Evolutionary conservation across 176 grass and related monocot genomes (phyloP).

Genomic region (Aegilops sharonensis): DNA sequence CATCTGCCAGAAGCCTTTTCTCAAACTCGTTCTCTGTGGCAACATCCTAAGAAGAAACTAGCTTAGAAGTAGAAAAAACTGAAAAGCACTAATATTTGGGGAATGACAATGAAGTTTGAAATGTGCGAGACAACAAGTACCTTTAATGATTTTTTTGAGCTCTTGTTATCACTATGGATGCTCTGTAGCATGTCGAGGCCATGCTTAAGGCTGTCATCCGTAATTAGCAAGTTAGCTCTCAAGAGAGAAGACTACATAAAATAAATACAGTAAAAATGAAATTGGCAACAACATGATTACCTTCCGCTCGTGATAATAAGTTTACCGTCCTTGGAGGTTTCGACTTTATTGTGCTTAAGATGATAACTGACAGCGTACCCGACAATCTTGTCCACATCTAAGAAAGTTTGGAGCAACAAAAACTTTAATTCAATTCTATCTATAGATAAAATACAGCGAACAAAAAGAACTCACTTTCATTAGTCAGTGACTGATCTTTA

Average conservation of each 20-base stretch:
- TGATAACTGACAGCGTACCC: conserved; percentile 95
- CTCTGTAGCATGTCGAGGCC: conserved; percentile 88
- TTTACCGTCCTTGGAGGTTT: conserved; percentile 76
- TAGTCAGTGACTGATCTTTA: conserved; percentile 89
- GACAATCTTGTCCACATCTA: conserved; percentile 94
- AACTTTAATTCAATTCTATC: not conserved
- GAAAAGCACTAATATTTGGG: not conserved
- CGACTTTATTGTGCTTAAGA: conserved; percentile 62
- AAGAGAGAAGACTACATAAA: conserved; percentile 11
- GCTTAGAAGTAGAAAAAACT: not conserved
- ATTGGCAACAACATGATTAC: conserved; percentile 25
- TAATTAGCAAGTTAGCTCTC: conserved; percentile 15
- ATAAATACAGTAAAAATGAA: conserved; percentile 1
- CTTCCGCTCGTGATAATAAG: conserved; percentile 64
- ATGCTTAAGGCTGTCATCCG: conserved; percentile 74
- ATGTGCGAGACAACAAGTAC: conserved; percentile 36
- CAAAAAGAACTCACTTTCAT: conserved; percentile 83
- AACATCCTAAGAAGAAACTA: conserved; percentile 66
- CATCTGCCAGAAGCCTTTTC: conserved; percentile 93
- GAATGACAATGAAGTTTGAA: conserved; percentile 17
- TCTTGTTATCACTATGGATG: conserved; percentile 94
- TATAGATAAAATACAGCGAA: conserved; percentile 1
- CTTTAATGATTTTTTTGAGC: conserved; percentile 95
- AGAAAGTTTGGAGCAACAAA: conserved; percentile 38
- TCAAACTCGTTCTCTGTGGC: conserved; percentile 98